Evolutionary conservation across 257 asterid species (phyloP), one percentile per base, ranked within the genome.

Genomic region (Jacaranda copaia): DNA sequence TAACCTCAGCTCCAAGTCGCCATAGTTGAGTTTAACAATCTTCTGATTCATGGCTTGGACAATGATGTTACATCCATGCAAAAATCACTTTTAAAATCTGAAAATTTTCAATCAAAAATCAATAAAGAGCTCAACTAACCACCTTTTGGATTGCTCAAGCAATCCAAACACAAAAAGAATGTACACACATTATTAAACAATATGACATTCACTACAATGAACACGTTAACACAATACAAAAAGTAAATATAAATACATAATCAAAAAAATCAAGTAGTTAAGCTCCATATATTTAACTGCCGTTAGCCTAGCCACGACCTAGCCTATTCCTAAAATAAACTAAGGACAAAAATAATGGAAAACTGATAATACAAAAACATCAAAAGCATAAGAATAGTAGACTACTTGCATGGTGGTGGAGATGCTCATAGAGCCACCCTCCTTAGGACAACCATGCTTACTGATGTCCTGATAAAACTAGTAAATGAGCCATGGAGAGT

Each of bases 371-470:
- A 67, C n/a, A 8, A 74, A 62, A 19, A 4, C 1, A 7, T 56
- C 16, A 36, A 12, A 32, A 18, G 25, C 32, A 55, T 4, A 45
- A 43, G 62, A 4, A 35, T 46, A 6, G 15, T 13, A 8, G 75
- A 61, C 80, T 91, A 93, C 99, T 65, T 84, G 83, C 99, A 93
- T 89, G 46, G 98, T 90, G 60, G 97, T 87, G 55, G 97, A 91
- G 75, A 89, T 63, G 84, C 86, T 76, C 90, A 93, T 82, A 79
- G 90, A 80, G 53, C 97, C 97, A 83, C 91, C 97, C 57, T 75
- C 88, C 68, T 88, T 97, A 0, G 97, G 96, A 32, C 97, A 96
- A 59, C 98, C 98, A 38, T 93, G 88, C 88, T 81, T 87, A 76
- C 99, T 95, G 53, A 59, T 75, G 55, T 93, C 98, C 89, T 93